These are phyloP conservation scores for Trichosporon asahii DNA, from an alignment of 1,284 basidiomycete species.

Conservation along the genomic window DNA sequence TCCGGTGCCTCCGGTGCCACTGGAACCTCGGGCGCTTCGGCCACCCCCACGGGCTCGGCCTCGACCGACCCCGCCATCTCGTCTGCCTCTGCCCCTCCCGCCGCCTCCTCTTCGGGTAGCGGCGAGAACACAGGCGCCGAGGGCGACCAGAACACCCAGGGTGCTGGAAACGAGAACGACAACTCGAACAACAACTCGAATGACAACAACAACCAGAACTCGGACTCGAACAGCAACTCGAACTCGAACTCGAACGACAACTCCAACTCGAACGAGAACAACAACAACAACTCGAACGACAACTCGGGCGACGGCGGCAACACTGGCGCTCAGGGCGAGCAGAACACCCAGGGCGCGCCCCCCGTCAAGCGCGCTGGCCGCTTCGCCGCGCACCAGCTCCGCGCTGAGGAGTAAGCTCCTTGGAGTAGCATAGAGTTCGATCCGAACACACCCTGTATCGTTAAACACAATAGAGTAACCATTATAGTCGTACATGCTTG, in stretches of 20 bases:
- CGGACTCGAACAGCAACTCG: background rate
- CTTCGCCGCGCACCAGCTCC: background rate
- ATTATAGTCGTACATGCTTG: constrained; percentile 8
- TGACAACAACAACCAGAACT: background rate
- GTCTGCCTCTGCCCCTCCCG: background rate
- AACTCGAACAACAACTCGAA: background rate
- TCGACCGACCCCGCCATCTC: background rate
- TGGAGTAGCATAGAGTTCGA: background rate
- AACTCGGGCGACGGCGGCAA: background rate
- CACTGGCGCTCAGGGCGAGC: background rate
- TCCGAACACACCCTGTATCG: background rate
- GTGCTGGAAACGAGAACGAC: background rate
- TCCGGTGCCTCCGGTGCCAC: no score
- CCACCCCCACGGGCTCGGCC: no score
- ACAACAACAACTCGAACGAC: background rate
- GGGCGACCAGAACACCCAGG: background rate
- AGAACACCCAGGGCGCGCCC: background rate
- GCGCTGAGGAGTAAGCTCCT: background rate
- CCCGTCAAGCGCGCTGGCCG: background rate
- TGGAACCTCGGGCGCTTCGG: no score
- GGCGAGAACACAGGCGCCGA: background rate
- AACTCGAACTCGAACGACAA: no score
- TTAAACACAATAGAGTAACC: background rate
- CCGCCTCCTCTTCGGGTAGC: background rate
- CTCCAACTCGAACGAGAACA: no score